Evolutionary conservation across 2,329 filamentous ascomycete species (phyloP).

Genomic region (Coccinonectria pachysandricola): DNA sequence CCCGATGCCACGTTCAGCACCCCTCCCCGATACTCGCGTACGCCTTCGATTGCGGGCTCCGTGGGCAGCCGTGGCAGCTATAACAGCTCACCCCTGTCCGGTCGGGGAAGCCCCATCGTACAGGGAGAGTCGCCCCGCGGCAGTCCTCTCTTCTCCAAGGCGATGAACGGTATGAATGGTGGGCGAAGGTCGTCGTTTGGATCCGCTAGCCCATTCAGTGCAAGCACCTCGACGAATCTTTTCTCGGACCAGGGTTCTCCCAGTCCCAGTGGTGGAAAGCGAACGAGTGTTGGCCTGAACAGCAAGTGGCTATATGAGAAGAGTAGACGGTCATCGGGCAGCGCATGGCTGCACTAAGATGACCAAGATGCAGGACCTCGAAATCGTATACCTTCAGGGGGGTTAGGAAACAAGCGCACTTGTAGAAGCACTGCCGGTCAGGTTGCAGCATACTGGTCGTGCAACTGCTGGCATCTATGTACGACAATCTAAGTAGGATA

Average conservation of each 20-base stretch:
- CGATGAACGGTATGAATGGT: constrained; percentile 38
- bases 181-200: constrained; percentile 54
- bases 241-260: constrained; percentile 57
- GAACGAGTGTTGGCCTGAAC: constrained; percentile 68
- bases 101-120: constrained; percentile 38
- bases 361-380: too few relatives aligned
- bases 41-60: constrained; percentile 54
- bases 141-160: constrained; percentile 58
- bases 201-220: constrained; percentile 41
- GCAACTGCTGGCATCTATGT: too few relatives aligned
- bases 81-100: constrained; percentile 48
- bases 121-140: constrained; percentile 27
- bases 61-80: constrained; percentile 49
- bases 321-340: constrained; percentile 48
- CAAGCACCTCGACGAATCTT: constrained; percentile 34
- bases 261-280: constrained; percentile 55
- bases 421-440: too few relatives aligned
- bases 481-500: too few relatives aligned
- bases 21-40: constrained; percentile 76
- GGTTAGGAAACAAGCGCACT: too few relatives aligned
- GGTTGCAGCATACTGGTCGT: too few relatives aligned
- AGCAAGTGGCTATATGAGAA: constrained; percentile 94
- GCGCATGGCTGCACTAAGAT: constrained; percentile 28
- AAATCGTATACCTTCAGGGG: too few relatives aligned
- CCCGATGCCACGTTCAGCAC: constrained; percentile 66